These are phyloP conservation scores for Lachancea mirantina DNA, from an alignment of 805 yeast genomes.

Conservation along the genomic window DNA sequence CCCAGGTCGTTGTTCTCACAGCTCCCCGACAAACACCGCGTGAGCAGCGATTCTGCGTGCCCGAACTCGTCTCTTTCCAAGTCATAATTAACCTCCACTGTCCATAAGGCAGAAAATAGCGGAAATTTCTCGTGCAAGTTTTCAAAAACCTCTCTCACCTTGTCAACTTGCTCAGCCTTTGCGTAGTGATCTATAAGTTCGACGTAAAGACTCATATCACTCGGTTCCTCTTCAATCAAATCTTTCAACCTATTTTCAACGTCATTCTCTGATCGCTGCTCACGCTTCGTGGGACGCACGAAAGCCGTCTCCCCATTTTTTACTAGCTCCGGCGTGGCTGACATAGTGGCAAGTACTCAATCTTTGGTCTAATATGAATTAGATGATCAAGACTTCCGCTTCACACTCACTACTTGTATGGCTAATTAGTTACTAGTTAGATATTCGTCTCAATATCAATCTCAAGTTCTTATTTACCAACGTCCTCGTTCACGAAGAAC, in stretches of 20 bases:
- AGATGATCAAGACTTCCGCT: too few relatives aligned
- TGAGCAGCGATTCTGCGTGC: slow-evolving; percentile 48
- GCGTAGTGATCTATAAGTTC: slow-evolving; percentile 43
- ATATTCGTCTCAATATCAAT: too few relatives aligned
- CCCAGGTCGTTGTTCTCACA: slow-evolving; percentile 45
- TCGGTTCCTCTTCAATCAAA: slow-evolving; percentile 43
- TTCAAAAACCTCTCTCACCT: slow-evolving; percentile 52
- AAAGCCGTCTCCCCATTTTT: slow-evolving; percentile 5
- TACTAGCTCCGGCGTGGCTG: slow-evolving; percentile 12
- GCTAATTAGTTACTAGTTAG: too few relatives aligned
- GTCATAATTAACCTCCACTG: slow-evolving; percentile 58
- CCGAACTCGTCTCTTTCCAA: slow-evolving; percentile 53
- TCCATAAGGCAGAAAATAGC: slow-evolving; percentile 67
- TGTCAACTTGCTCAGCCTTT: slow-evolving; percentile 50
- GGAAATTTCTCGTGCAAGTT: slow-evolving; percentile 59
- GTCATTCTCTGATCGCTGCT: slow-evolving; percentile 28
- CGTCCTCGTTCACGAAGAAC: too few relatives aligned
- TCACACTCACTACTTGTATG: too few relatives aligned
- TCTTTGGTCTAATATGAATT: too few relatives aligned
- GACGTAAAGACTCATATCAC: slow-evolving; percentile 51
- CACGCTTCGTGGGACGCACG: slow-evolving; percentile 10
- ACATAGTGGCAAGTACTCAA: too few relatives aligned
- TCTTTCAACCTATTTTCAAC: slow-evolving; percentile 54
- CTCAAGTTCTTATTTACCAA: too few relatives aligned
- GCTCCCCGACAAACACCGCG: slow-evolving; percentile 47